Evolutionary conservation across 176 grass and related monocot genomes (phyloP), one percentile per base, ranked within the genome.

Genomic region (Tillandsia fasciculata): DNA sequence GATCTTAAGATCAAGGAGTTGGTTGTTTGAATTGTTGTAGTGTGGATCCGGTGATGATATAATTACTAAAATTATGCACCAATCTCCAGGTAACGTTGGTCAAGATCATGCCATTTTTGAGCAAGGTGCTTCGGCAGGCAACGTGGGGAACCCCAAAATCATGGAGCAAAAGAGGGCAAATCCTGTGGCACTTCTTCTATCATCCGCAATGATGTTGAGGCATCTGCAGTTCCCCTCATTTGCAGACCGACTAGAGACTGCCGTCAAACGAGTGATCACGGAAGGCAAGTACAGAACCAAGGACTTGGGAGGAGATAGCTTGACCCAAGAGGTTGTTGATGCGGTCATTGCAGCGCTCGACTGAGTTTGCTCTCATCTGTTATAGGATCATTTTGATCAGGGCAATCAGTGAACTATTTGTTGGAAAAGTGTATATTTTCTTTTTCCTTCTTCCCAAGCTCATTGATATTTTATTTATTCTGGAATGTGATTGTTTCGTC

Each of bases 61-160:
- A 42, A 42, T 42, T 42, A 42, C 33, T 42, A 42, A 42, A 7
- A 42, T 42, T 42, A 9, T 20, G 15, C 10, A 56, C 15, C 15
- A 1, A 56, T 49, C 72, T 80, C 3, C 70, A 96, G 92, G 92
- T 50, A 96, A 96, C 71, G 92, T 96, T 48, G 92, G 92, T 64
- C 92, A 92, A 73, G 88, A 96, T 64, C 86, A 96, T 79, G 92
- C 92, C 0, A 67, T 96, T 71, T 96, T 96, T 10, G 92, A 96
- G 85, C 92, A 96, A 87, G 92, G 92, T 71, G 92, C 92, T 78
- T 96, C 92, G 14, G 86, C 92, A 28, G 92, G 92, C 73, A 96
- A 92, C 50, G 89, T 91, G 2, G 92, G 92, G 11, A 92, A 83
- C 0, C 77, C 88, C 66, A 92, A 87, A 1, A 75, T 96, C 15